Evolutionary conservation across 805 yeast genomes (phyloP), one percentile per base, ranked within the genome.

Genomic region (Kodamaea jinghongensis): DNA sequence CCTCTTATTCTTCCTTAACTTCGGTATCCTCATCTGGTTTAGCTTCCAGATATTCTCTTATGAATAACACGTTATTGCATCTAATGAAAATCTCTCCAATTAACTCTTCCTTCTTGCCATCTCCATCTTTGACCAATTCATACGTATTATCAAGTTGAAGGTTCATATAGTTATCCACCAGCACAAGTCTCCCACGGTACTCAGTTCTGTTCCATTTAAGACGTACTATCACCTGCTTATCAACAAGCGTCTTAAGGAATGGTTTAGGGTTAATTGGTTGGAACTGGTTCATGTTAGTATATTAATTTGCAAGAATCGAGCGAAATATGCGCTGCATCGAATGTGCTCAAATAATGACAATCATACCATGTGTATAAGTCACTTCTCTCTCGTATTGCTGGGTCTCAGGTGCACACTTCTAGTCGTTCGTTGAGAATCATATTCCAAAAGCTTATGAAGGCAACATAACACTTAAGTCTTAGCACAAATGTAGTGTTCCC

Each of bases 121-220:
- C 61, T 35, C 65, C 70, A 28, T 76, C 73, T 43, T 69, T 67
- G 2, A 75, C 65, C 26, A 70, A 62, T 53, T 76, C 82, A 20
- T 48, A 44, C 2, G 78, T 71, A 26, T 81, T 75, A 26, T 76
- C 82, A 29, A 90, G 62, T 55, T 86, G 89, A 25, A 93, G 48
- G 52, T 93, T 93, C 91, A 93, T 91, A 64, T 93, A 93, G 52
- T 86, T 86, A 58, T 93, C 99, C 16, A 86, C 83, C 1, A 96
- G 79, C 3, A 81, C 63, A 31, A 93, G 71, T 14, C 61, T 75
- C 1, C 99, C 99, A 43, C 69, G 76, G 61, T 93, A 93, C 59
- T 89, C 95, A 8, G 96, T 85, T 48, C 77, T 77, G 55, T 89
- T 91, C 83, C 96, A 93, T 58, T 93, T 93, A 46, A 93, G 73